Percentiles rank a stretch among this genome's conserved stretches.
Conservation (phyloP, 208 protist genomes). For the Leishmania turanica region DNA sequence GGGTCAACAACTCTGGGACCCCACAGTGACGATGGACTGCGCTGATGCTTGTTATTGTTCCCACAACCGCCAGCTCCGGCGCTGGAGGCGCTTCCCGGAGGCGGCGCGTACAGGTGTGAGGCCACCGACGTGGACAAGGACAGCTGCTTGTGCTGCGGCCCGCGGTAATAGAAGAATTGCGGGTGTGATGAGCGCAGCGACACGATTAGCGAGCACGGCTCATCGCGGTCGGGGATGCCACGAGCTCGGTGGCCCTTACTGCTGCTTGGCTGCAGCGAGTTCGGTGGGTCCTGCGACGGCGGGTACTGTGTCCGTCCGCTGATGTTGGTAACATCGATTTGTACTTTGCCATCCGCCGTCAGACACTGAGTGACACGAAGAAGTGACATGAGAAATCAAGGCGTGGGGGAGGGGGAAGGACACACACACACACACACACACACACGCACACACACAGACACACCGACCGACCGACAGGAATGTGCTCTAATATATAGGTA, state of each 20-base stretch:
- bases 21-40: conserved; percentile 16
- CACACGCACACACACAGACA: too few species aligned
- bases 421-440: neutral
- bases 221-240: conserved; percentile 20
- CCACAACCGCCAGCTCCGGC: neutral
- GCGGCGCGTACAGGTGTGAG: conserved; percentile 10
- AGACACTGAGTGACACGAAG: conserved; percentile 36
- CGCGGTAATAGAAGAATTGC: conserved; percentile 48
- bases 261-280: neutral
- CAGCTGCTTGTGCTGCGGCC: neutral
- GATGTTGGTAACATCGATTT: conserved; percentile 38
- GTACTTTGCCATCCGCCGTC: conserved; percentile 36
- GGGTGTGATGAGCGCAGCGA: conserved; percentile 72
- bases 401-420: neutral
- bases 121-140: neutral
- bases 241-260: neutral
- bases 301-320: conserved; percentile 19
- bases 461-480: neutral
- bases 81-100: neutral
- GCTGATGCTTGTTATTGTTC: conserved; percentile 1
- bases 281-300: neutral
- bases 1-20: conserved; percentile 12
- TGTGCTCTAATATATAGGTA: too few species aligned
- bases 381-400: conserved; percentile 26
- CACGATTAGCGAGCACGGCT: conserved; percentile 60